These are phyloP conservation scores for Pichia norvegensis DNA, from an alignment of 1,139 yeast genomes.

Conservation along the genomic window DNA sequence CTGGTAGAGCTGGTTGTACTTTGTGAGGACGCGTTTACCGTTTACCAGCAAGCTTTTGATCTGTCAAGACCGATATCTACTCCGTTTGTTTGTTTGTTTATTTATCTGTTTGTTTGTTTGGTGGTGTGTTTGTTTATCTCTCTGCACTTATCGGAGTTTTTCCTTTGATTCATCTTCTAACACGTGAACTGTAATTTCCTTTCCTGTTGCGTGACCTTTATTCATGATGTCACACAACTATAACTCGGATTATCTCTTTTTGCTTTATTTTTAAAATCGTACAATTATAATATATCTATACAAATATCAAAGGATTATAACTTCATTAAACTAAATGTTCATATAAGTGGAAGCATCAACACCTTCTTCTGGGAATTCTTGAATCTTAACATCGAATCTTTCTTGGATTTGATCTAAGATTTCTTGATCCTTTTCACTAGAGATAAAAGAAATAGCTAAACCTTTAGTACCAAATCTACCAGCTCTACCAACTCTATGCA, in stretches of 20 bases:
- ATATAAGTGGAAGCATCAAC: conserved; percentile 96
- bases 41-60: too few species aligned
- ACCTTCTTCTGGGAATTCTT: conserved; percentile 96
- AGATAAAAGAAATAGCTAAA: conserved; percentile 85
- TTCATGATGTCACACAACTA: too few species aligned
- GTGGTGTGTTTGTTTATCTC: background rate
- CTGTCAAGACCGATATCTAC: background rate
- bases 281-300: background rate
- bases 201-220: too few species aligned
- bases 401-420: conserved; percentile 90
- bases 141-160: background rate
- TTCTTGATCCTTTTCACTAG: conserved; percentile 81
- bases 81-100: background rate
- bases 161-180: background rate
- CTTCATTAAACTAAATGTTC: conserved; percentile 53
- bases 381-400: conserved; percentile 91
- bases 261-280: background rate
- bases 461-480: conserved; percentile 99
- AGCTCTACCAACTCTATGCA: conserved; percentile 99
- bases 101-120: too few species aligned
- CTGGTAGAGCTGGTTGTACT: too few species aligned
- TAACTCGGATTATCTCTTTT: background rate
- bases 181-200: too few species aligned
- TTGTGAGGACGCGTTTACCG: background rate
- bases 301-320: background rate